Conservation (phyloP, 2,329 filamentous ascomycete species). For the Trichoderma harzianum region DNA sequence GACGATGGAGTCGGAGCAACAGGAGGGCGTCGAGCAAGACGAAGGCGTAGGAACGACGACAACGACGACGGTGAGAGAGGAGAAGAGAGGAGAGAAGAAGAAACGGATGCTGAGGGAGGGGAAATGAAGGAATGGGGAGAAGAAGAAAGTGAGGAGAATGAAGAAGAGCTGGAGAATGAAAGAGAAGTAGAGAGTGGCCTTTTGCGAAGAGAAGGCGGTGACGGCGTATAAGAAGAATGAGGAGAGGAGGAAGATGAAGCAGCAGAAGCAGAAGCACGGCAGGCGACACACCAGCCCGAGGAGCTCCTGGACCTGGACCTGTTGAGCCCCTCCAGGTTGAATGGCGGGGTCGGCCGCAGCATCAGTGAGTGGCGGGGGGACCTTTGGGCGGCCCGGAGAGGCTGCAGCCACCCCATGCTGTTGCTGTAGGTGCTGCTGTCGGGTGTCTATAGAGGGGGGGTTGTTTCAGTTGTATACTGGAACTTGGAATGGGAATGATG, state of each 20-base stretch:
- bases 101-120: neutral
- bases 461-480: too few relatives aligned
- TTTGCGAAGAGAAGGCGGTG: neutral
- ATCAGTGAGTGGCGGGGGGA: slow-evolving; percentile 8
- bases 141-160: neutral
- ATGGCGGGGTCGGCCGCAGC: slow-evolving; percentile 6
- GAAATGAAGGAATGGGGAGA: neutral
- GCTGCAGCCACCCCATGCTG: slow-evolving; percentile 15
- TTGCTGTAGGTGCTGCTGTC: neutral
- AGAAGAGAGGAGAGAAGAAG: neutral
- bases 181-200: neutral
- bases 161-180: neutral
- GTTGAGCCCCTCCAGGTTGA: neutral
- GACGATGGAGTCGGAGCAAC: neutral
- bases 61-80: neutral
- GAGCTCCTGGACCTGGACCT: neutral
- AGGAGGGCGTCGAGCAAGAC: slow-evolving; percentile 5
- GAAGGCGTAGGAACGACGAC: neutral
- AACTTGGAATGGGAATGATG: neutral
- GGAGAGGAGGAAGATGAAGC: neutral
- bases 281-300: neutral
- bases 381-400: slow-evolving; percentile 11
- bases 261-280: neutral
- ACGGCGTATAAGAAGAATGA: neutral
- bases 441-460: too few relatives aligned